Base-by-base conservation (phyloP, 139 green algal genomes). In the Trebouxia sp. region DNA sequence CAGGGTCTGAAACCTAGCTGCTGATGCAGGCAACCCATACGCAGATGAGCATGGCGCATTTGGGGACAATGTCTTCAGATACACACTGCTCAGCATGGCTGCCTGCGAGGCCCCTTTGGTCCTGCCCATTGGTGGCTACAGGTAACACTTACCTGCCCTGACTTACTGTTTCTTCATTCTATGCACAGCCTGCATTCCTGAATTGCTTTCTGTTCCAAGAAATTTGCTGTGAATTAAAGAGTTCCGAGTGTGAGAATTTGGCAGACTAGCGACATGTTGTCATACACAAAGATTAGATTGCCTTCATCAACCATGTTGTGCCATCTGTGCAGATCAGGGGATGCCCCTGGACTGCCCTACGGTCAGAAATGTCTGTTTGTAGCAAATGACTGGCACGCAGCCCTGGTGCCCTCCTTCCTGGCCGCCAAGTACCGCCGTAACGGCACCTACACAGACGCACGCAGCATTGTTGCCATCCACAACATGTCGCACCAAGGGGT, bases 301-400 rank as follows among this genome's bases (percentile, higher is more conserved):
- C n/a, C n/a, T n/a, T n/a, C n/a, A n/a, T n/a, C n/a, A n/a, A n/a
- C 20, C 35, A 48, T 76, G 3, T 22, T 11, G 11, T 76, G 35
- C 58, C 17, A 6, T 26, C 5, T 24, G 20, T 65, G 51, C 62
- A 86, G 76, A 67, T 50, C 53, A 6, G 79, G 83, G 28, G 37
- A 81, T 42, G 51, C 79, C 2, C 75, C 66, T 20, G 83, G 83
- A 4, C 82, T 79, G 37, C 84, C 86, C 17, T 96, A 95, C 77
- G 94, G 94, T 10, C 87, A 98, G 65, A 80, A 91, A 35, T 79
- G 91, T 28, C 72, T 95, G n/a, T 98, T 97, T 80, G 75, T 97
- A 22, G 93, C 92, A 79, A 98, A 97, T 78, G 94, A 98, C 88
- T 98, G 94, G 94, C 93, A 97, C 78, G 89, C 93, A 22, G 84